phyloP scores from a whole-genome alignment of 768 basidiomycete genomes.

The Mycena indigotica region DNA sequence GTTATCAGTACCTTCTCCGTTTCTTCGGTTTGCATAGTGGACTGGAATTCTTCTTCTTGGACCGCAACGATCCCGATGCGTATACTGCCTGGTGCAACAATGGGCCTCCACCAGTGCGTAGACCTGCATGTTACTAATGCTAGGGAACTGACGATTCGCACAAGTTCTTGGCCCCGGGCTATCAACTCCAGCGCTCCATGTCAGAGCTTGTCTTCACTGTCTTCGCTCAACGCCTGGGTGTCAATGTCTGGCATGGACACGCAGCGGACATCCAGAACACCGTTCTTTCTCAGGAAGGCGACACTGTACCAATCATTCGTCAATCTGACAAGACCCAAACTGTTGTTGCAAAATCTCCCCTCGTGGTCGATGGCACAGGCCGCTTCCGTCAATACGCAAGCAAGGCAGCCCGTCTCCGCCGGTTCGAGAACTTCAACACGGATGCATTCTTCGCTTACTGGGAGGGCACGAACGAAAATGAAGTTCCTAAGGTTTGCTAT shows the following conservation, averaged over 20 bases:
- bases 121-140: background rate
- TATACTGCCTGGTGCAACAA: slow-evolving; percentile 19
- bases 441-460: slow-evolving; percentile 21
- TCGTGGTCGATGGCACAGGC: slow-evolving; percentile 19
- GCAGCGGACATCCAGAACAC: slow-evolving; percentile 14
- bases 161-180: slow-evolving; percentile 9
- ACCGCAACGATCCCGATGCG: slow-evolving; percentile 9
- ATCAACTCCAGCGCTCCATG: slow-evolving; percentile 17
- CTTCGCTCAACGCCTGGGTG: slow-evolving; percentile 17
- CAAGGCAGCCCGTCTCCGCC: slow-evolving; percentile 8
- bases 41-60: slow-evolving; percentile 17
- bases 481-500: slow-evolving; percentile 2
- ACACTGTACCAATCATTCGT: slow-evolving; percentile 7
- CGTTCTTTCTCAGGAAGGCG: slow-evolving; percentile 7
- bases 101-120: slow-evolving; percentile 14
- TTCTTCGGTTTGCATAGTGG: slow-evolving; percentile 17
- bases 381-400: slow-evolving; percentile 17
- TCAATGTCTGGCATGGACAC: slow-evolving; percentile 18
- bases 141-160: too few species aligned
- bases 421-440: slow-evolving; percentile 19
- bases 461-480: slow-evolving; percentile 10
- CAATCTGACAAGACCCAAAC: slow-evolving; percentile 6
- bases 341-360: slow-evolving; percentile 6
- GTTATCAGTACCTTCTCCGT: slow-evolving; percentile 7
- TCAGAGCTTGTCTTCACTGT: slow-evolving; percentile 19